A percentile compares a stretch with the other conserved stretches of the same genome.
These are phyloP conservation scores for Boletus subparvulus DNA, from an alignment of 768 basidiomycete genomes.

Conservation along the genomic window DNA sequence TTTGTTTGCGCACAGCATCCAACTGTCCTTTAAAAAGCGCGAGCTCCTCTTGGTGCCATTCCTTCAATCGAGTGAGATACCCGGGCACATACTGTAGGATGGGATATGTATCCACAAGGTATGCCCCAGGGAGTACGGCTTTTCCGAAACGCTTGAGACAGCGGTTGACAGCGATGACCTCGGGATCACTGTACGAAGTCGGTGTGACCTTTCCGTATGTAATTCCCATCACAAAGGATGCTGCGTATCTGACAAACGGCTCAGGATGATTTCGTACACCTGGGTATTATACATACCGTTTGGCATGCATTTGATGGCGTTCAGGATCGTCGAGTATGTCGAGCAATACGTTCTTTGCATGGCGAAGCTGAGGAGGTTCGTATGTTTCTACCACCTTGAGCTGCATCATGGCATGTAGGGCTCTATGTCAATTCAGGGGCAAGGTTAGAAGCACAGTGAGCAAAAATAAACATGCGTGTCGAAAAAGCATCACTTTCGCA, in stretches of 20 bases:
- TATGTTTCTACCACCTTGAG: slow-evolving; percentile 4
- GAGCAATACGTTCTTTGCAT: slow-evolving; percentile 2
- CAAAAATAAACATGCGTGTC: too few species aligned
- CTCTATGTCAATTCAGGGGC: neutral
- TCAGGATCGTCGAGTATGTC: slow-evolving; percentile 5
- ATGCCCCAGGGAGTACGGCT: neutral
- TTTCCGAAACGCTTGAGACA: neutral
- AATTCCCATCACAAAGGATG: slow-evolving; percentile 2
- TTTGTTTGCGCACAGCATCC: slow-evolving; percentile 1
- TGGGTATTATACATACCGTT: neutral
- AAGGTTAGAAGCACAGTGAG: neutral
- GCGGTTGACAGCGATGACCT: slow-evolving; percentile 3
- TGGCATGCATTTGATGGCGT: slow-evolving; percentile 6
- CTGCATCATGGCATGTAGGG: slow-evolving; percentile 2
- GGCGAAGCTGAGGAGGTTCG: slow-evolving; percentile 2
- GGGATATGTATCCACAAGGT: slow-evolving; percentile 10
- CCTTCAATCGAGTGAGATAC: slow-evolving; percentile 1
- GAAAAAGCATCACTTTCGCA: neutral
- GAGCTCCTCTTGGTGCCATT: slow-evolving; percentile 11
- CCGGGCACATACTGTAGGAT: slow-evolving; percentile 5
- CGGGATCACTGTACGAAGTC: slow-evolving; percentile 5
- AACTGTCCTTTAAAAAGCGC: slow-evolving; percentile 7
- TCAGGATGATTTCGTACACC: neutral
- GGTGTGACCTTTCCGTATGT: slow-evolving; percentile 3
- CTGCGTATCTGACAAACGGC: neutral